Percentiles rank a stretch among this genome's conserved stretches.
phyloP scores from a whole-genome alignment of 345 rosid species.

The Raphanus sativus region DNA sequence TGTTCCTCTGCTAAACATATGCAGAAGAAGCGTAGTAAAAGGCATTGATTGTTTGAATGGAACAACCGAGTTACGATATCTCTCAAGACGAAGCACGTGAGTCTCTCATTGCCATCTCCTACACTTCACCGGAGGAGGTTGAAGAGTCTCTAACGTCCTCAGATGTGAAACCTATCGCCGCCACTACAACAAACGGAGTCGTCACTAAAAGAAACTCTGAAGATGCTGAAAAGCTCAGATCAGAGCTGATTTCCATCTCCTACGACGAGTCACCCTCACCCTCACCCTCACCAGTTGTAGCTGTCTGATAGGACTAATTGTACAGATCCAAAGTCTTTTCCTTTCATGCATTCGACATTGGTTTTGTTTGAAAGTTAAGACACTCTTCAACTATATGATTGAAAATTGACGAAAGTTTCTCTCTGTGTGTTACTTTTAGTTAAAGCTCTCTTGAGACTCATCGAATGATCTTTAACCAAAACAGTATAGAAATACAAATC shows the following conservation, averaged over 20 bases:
- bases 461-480: slow-evolving; percentile 15
- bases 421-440: not conserved
- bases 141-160: not conserved
- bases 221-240: slow-evolving; percentile 30
- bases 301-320: slow-evolving; percentile 32
- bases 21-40: slow-evolving; percentile 24
- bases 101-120: slow-evolving; percentile 37
- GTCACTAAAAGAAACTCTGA: not conserved
- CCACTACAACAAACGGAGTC: slow-evolving; percentile 3
- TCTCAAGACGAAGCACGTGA: slow-evolving; percentile 38
- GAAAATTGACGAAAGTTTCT: not conserved
- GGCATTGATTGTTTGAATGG: slow-evolving; percentile 34
- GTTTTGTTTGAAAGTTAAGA: slow-evolving; percentile 22
- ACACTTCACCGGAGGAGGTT: slow-evolving; percentile 35
- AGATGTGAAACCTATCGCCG: slow-evolving; percentile 15
- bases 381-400: slow-evolving; percentile 22
- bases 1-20: slow-evolving; percentile 1
- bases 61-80: slow-evolving; percentile 31
- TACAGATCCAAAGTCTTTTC: slow-evolving; percentile 27
- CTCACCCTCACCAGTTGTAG: slow-evolving; percentile 19
- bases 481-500: slow-evolving; percentile 9
- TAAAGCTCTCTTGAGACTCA: not conserved
- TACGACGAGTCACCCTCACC: slow-evolving; percentile 33
- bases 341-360: slow-evolving; percentile 22
- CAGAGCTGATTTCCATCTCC: slow-evolving; percentile 33